Evolutionary conservation across 2,329 filamentous ascomycete genomes (phyloP).

Genomic region (Aspergillus piperis): DNA sequence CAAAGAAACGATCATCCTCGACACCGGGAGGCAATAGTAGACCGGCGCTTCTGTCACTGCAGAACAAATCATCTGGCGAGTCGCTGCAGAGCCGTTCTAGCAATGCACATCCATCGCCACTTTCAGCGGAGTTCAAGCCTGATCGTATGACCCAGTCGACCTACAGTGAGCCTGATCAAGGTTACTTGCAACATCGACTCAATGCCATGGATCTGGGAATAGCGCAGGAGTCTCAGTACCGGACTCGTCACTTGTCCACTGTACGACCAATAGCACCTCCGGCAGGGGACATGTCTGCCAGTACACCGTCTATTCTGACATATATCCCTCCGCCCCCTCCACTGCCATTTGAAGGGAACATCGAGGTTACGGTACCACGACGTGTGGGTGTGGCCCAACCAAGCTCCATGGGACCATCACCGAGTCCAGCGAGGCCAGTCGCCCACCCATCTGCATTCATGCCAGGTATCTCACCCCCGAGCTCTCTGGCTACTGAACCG

Average conservation of each 20-base stretch:
- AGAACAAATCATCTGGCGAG: conserved; percentile 34
- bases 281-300: conserved; percentile 28
- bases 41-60: conserved; percentile 19
- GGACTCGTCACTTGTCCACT: conserved; percentile 25
- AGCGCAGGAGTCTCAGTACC: conserved; percentile 27
- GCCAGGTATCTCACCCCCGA: conserved; percentile 34
- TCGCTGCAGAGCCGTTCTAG: conserved; percentile 29
- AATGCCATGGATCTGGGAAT: conserved; percentile 25
- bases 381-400: conserved; percentile 20
- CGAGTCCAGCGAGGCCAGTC: conserved; percentile 14
- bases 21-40: conserved; percentile 19
- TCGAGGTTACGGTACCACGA: conserved; percentile 32
- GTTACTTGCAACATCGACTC: conserved; percentile 21
- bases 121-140: conserved; percentile 30
- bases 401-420: conserved; percentile 15
- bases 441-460: conserved; percentile 38
- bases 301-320: conserved; percentile 28
- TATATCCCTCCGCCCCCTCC: conserved; percentile 27
- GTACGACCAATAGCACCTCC: conserved; percentile 18
- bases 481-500: conserved; percentile 18
- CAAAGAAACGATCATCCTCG: conserved; percentile 27
- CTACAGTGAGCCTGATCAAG: conserved; percentile 35
- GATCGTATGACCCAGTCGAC: conserved; percentile 33
- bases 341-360: conserved; percentile 39
- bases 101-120: conserved; percentile 31